These are phyloP conservation scores for Xylaria sp. DNA, from an alignment of 2,329 filamentous ascomycete species.

Conservation along the genomic window DNA sequence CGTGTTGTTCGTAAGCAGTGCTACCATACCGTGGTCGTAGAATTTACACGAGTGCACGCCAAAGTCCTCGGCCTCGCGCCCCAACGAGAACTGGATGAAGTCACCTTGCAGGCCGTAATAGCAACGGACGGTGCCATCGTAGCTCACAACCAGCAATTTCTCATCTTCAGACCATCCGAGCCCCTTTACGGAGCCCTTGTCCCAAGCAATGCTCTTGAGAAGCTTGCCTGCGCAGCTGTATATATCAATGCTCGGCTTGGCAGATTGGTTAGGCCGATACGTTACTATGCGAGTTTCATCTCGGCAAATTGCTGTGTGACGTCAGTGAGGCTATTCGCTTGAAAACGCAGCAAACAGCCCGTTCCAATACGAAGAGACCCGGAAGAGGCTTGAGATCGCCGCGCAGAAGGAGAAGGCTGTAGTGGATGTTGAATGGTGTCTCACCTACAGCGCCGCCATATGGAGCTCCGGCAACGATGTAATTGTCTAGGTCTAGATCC, in stretches of 20 bases:
- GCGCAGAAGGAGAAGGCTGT: not conserved
- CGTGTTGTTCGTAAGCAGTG: conserved; percentile 84
- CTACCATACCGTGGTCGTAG: conserved; percentile 91
- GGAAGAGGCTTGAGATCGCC: not conserved
- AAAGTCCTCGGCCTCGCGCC: conserved; percentile 85
- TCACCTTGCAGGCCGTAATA: conserved; percentile 93
- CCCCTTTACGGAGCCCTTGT: conserved; percentile 83
- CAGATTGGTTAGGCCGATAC: conserved; percentile 72
- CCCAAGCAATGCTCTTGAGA: conserved; percentile 87
- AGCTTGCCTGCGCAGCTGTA: conserved; percentile 93
- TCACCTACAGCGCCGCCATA: conserved; percentile 93
- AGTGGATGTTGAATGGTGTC: conserved; percentile 32
- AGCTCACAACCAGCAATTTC: conserved; percentile 83
- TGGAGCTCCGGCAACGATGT: conserved; percentile 86
- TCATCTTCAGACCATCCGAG: conserved; percentile 98
- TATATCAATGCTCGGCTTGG: conserved; percentile 87
- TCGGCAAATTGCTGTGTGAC: conserved; percentile 76
- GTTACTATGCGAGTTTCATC: conserved; percentile 85
- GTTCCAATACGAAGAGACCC: not conserved
- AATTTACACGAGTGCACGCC: conserved; percentile 91
- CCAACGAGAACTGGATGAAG: conserved; percentile 92
- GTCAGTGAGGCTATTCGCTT: conserved; percentile 36
- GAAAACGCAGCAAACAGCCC: not conserved
- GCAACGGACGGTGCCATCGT: conserved; percentile 88
- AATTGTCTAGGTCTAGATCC: conserved; percentile 93